Percentiles rank a stretch among this genome's conserved stretches.
These are phyloP conservation scores for Prosopis cineraria DNA, from an alignment of 306 rosid species.

Conservation along the genomic window DNA sequence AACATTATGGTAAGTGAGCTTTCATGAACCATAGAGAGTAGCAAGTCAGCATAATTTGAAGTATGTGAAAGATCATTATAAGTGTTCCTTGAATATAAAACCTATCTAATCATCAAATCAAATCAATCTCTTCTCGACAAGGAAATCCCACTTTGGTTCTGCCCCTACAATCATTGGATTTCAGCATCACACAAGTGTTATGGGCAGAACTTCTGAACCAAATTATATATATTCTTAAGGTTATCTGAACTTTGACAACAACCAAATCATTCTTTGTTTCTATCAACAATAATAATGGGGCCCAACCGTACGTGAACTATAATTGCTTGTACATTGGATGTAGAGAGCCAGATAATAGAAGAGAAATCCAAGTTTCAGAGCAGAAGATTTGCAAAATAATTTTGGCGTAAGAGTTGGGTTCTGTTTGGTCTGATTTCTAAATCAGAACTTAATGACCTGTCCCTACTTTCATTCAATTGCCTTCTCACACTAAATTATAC, in stretches of 20 bases:
- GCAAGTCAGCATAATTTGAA: slow-evolving; percentile 20
- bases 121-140: slow-evolving; percentile 24
- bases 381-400: slow-evolving; percentile 24
- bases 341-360: neutral
- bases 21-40: slow-evolving; percentile 15
- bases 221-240: slow-evolving; percentile 6
- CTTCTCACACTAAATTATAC: slow-evolving; percentile 10
- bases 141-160: slow-evolving; percentile 11
- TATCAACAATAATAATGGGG: neutral
- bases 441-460: slow-evolving; percentile 31
- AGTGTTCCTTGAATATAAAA: slow-evolving; percentile 13
- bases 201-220: slow-evolving; percentile 19
- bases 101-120: neutral
- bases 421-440: slow-evolving; percentile 40
- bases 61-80: slow-evolving; percentile 4
- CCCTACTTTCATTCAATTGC: slow-evolving; percentile 35
- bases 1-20: neutral
- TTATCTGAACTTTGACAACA: slow-evolving; percentile 30
- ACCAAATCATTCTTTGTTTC: slow-evolving; percentile 23
- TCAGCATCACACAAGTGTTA: slow-evolving; percentile 12
- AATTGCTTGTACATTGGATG: slow-evolving; percentile 29
- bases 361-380: neutral
- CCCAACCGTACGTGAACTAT: slow-evolving; percentile 20
- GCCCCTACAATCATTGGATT: slow-evolving; percentile 27
- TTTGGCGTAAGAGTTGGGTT: neutral